Percentiles rank a stretch among this genome's conserved stretches.
These are phyloP conservation scores for Podila minutissima DNA, from an alignment of 192 early-diverging fungal genomes.

Conservation along the genomic window DNA sequence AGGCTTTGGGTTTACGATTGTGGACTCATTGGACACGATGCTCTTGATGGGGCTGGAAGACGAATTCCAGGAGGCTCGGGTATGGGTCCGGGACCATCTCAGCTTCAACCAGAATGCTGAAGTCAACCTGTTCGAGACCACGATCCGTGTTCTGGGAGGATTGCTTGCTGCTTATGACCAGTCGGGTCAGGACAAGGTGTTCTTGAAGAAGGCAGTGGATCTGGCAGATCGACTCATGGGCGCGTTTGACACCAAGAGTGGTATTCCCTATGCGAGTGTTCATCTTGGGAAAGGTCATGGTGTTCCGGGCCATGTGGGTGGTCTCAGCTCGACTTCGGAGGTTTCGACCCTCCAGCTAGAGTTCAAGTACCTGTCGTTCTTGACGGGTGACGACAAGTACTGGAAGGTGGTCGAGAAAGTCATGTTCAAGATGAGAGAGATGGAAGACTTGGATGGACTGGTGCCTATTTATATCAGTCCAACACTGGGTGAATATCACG, in stretches of 20 bases:
- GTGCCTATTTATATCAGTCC: conserved; percentile 80
- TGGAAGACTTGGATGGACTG: conserved; percentile 73
- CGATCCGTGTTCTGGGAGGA: conserved; percentile 88
- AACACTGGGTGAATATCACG: conserved; percentile 64
- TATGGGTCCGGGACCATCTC: conserved; percentile 68
- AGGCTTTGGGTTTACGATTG: conserved; percentile 79
- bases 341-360: conserved; percentile 88
- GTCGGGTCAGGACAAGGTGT: conserved; percentile 69
- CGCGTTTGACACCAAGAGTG: conserved; percentile 74
- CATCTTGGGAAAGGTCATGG: conserved; percentile 59
- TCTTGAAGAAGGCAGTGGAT: conserved; percentile 78
- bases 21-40: conserved; percentile 89
- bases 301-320: conserved; percentile 61
- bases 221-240: conserved; percentile 76
- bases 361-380: conserved; percentile 81
- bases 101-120: conserved; percentile 74
- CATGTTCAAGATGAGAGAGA: conserved; percentile 55
- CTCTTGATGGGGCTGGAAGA: conserved; percentile 77
- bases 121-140: conserved; percentile 87
- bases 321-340: conserved; percentile 75
- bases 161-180: conserved; percentile 84
- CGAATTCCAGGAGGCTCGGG: conserved; percentile 77
- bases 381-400: conserved; percentile 82
- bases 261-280: conserved; percentile 73
- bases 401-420: conserved; percentile 76